A percentile compares a stretch with the other conserved stretches of the same genome.
phyloP scores from a whole-genome alignment of 2,329 filamentous ascomycete genomes.

The Pseudocercospora musae region DNA sequence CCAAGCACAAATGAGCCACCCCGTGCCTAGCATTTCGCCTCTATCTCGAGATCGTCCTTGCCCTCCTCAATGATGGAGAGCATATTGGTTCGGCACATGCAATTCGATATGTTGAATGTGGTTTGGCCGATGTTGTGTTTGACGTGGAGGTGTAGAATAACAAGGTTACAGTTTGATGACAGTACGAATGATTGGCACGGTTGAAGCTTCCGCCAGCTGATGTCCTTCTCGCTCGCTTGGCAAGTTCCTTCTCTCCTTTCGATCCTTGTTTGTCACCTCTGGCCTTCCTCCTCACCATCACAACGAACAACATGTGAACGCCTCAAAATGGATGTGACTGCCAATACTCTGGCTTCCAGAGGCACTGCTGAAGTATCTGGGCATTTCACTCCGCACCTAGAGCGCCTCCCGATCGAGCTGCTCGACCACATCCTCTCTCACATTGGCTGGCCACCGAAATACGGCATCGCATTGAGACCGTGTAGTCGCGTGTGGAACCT shows the following conservation, averaged over 20 bases:
- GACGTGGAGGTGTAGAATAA: neutral
- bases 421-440: neutral
- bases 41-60: no score
- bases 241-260: neutral
- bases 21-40: no score
- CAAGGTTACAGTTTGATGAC: neutral
- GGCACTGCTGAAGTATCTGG: neutral
- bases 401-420: neutral
- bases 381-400: neutral
- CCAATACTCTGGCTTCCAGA: neutral
- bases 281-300: neutral
- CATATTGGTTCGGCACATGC: no score
- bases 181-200: neutral
- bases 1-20: no score
- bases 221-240: neutral
- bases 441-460: neutral
- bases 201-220: neutral
- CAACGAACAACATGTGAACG: neutral
- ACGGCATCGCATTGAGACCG: neutral
- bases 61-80: no score
- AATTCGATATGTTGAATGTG: no score
- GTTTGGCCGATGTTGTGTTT: no score
- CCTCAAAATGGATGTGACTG: neutral
- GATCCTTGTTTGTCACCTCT: neutral
- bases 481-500: neutral